Percentiles rank a stretch among this genome's conserved stretches.
Evolutionary conservation across 1,284 basidiomycete genomes (phyloP).

Genomic region (Rhodotorula sp.): DNA sequence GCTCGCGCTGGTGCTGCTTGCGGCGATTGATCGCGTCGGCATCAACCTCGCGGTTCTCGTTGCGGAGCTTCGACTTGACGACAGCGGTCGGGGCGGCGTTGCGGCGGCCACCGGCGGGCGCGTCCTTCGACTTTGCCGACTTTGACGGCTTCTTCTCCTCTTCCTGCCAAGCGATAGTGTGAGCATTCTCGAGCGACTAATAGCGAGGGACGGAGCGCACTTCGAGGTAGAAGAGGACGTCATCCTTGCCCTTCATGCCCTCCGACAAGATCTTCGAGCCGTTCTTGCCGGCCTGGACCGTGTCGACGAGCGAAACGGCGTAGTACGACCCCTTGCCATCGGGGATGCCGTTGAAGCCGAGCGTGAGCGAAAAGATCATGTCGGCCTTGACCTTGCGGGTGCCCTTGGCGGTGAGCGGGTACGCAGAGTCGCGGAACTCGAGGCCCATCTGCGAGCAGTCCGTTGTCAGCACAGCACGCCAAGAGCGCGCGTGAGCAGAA

Average conservation of each 20-base stretch:
- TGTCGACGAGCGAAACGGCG: conserved; percentile 85
- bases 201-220: conserved; percentile 38
- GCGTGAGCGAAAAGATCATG: conserved; percentile 81
- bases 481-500: not conserved
- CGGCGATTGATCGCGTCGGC: conserved; percentile 68
- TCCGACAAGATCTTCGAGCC: conserved; percentile 75
- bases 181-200: not conserved
- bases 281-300: conserved; percentile 72
- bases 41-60: conserved; percentile 73
- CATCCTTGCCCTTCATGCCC: conserved; percentile 76
- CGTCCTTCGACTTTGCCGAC: conserved; percentile 59
- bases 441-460: conserved; percentile 64
- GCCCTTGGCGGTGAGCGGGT: conserved; percentile 80
- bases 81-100: conserved; percentile 36
- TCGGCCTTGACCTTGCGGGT: conserved; percentile 67
- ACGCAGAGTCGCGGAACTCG: conserved; percentile 89
- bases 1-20: conserved; percentile 81
- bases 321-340: conserved; percentile 79
- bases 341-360: conserved; percentile 80
- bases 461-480: not conserved
- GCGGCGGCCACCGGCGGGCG: conserved; percentile 24
- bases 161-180: conserved; percentile 40
- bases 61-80: conserved; percentile 70
- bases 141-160: conserved; percentile 54
- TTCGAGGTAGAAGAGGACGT: conserved; percentile 80